Conservation (phyloP, 2,329 filamentous ascomycete species). For the Sporothrix euskadiensis region DNA sequence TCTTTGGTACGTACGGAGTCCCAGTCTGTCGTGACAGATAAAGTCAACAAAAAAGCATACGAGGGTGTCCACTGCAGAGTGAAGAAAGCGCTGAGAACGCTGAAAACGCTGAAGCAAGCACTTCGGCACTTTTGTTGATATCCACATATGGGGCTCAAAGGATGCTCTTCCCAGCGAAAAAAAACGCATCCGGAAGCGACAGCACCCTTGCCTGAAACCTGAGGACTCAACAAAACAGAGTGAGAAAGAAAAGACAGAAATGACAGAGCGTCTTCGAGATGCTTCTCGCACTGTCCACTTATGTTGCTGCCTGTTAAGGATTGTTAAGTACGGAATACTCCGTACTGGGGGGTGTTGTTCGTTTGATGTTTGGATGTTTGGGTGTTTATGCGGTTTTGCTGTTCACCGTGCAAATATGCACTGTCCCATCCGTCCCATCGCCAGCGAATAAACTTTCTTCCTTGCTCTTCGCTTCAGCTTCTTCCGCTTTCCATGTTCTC, state of each 20-base stretch:
- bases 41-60: constrained; percentile 8
- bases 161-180: constrained; percentile 1
- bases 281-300: neutral
- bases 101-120: neutral
- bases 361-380: neutral
- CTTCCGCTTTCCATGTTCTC: neutral
- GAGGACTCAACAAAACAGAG: neutral
- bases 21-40: no score
- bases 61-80: constrained; percentile 7
- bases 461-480: neutral
- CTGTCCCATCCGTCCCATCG: neutral
- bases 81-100: neutral
- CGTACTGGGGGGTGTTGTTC: neutral
- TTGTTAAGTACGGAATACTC: neutral
- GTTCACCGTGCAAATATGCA: constrained; percentile 11
- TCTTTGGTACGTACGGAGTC: neutral
- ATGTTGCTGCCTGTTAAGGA: constrained; percentile 18
- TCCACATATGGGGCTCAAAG: neutral
- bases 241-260: neutral
- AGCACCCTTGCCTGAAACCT: neutral
- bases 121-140: constrained; percentile 4
- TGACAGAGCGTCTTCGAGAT: neutral
- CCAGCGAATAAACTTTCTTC: neutral
- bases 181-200: constrained; percentile 6
- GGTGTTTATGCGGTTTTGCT: neutral